Percentiles rank a stretch among this genome's conserved stretches.
Evolutionary conservation across 2,329 filamentous ascomycete genomes (phyloP).

Genomic region (Cladophialophora immunda): DNA sequence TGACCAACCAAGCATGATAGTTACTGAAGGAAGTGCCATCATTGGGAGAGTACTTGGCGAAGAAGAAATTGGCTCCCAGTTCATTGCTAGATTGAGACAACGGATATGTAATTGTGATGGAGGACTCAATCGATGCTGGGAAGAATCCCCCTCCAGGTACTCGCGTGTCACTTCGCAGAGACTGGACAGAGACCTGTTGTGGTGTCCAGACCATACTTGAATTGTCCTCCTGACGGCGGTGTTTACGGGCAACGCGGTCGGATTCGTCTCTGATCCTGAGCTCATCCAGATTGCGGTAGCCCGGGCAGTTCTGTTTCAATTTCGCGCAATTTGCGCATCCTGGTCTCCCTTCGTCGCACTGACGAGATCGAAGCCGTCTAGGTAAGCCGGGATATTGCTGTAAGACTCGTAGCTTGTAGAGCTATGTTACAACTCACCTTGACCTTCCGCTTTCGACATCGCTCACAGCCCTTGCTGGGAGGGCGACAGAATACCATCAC

Average conservation of each 20-base stretch:
- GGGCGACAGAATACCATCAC: constrained; percentile 25
- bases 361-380: neutral
- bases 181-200: neutral
- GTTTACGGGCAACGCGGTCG: constrained; percentile 3
- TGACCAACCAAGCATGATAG: constrained; percentile 20
- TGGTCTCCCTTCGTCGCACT: constrained; percentile 23
- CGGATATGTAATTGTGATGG: neutral
- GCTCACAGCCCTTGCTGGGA: constrained; percentile 21
- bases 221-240: neutral
- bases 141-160: neutral
- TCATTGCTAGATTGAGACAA: constrained; percentile 2
- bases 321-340: constrained; percentile 23
- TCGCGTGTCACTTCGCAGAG: neutral
- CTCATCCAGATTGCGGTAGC: constrained; percentile 22
- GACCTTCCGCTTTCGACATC: constrained; percentile 22
- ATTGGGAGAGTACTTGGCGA: constrained; percentile 19
- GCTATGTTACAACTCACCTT: constrained; percentile 9
- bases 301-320: constrained; percentile 13
- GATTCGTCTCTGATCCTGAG: constrained; percentile 24
- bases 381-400: neutral
- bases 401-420: neutral
- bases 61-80: constrained; percentile 28
- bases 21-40: constrained; percentile 20
- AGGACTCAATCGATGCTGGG: neutral
- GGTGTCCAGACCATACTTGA: neutral